A percentile compares a stretch with the other conserved stretches of the same genome.
These are phyloP conservation scores for Coemansia reversa DNA, from an alignment of 192 early-diverging fungal species.

Conservation along the genomic window DNA sequence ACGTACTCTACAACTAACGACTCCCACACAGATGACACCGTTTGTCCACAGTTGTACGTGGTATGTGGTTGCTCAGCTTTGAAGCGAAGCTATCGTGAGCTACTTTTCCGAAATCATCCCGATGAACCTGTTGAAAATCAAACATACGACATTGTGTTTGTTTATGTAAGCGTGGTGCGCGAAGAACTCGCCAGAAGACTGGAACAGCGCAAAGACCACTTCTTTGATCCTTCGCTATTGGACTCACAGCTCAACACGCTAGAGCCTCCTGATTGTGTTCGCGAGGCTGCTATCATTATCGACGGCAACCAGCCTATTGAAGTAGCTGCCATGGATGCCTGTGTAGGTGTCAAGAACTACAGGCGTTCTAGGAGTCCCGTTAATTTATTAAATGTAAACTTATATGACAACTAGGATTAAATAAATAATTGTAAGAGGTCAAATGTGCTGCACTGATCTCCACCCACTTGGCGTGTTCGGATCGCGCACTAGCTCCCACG, in stretches of 20 bases:
- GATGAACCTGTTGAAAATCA: constrained; percentile 15
- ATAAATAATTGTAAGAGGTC: constrained; percentile 1
- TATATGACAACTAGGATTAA: neutral
- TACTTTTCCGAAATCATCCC: constrained; percentile 45
- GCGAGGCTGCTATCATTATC: constrained; percentile 38
- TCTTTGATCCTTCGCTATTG: constrained; percentile 56
- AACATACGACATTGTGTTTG: constrained; percentile 53
- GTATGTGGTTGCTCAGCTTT: constrained; percentile 68
- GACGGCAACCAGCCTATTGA: constrained; percentile 20
- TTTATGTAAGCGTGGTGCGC: constrained; percentile 58
- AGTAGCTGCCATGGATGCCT: constrained; percentile 25
- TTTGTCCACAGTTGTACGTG: constrained; percentile 28
- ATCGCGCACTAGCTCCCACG: constrained; percentile 65
- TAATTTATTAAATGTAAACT: neutral
- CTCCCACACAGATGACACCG: neutral
- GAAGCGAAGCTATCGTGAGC: constrained; percentile 63
- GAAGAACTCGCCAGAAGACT: constrained; percentile 55
- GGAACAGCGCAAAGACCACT: constrained; percentile 56
- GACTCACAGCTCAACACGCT: constrained; percentile 64
- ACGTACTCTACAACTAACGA: constrained; percentile 1
- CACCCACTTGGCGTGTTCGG: constrained; percentile 53
- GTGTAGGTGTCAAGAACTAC: constrained; percentile 7
- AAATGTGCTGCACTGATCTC: constrained; percentile 28
- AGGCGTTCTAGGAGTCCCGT: neutral
- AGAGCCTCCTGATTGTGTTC: constrained; percentile 47